phyloP scores from a whole-genome alignment of 371 early-diverging fungal genomes.

The Mucor lusitanicus region DNA sequence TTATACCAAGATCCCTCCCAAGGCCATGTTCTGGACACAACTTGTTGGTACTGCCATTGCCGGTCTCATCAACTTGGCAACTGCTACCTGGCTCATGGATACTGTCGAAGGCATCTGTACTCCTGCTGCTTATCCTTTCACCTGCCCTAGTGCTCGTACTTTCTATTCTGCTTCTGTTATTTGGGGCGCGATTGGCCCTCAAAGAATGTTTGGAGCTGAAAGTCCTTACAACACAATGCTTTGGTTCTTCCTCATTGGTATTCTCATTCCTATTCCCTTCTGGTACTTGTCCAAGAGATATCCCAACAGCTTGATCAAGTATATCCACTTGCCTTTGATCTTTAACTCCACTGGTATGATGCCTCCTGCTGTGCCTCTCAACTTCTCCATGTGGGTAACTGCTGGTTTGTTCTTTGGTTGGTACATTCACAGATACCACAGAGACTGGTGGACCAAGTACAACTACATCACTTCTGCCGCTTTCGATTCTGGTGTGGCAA shows the following conservation, averaged over 20 bases:
- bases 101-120: conserved; percentile 62
- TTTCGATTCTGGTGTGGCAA: conserved; percentile 67
- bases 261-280: conserved; percentile 64
- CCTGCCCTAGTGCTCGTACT: conserved; percentile 66
- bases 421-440: conserved; percentile 51
- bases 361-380: conserved; percentile 66
- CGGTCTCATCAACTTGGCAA: conserved; percentile 61
- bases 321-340: conserved; percentile 66
- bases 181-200: conserved; percentile 77
- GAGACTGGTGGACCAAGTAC: conserved; percentile 71
- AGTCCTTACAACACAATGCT: conserved; percentile 58
- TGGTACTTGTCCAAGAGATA: conserved; percentile 47
- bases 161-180: conserved; percentile 71
- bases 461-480: conserved; percentile 79
- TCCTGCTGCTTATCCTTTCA: conserved; percentile 46
- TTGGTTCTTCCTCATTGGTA: conserved; percentile 69
- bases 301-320: conserved; percentile 57
- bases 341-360: conserved; percentile 69
- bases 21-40: conserved; percentile 70
- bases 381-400: conserved; percentile 65
- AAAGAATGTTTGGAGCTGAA: conserved; percentile 62
- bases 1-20: conserved; percentile 71
- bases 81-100: conserved; percentile 67
- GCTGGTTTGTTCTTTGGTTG: conserved; percentile 69
- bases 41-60: conserved; percentile 59